Evolutionary conservation across 2,329 filamentous ascomycete genomes (phyloP).

Genomic region (Pezicula radicicola): DNA sequence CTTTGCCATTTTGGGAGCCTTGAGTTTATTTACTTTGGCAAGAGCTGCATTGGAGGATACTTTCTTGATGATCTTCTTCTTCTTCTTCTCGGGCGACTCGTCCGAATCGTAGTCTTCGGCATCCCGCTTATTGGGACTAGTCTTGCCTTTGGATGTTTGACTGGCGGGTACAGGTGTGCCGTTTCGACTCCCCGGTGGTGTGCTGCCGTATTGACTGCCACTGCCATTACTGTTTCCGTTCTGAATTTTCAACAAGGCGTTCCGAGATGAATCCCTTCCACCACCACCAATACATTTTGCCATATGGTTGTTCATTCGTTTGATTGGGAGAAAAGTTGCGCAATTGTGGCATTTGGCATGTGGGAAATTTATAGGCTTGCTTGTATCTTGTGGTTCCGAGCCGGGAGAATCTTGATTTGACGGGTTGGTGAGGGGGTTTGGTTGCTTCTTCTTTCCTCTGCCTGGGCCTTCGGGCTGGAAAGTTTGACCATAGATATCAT

Average conservation of each 20-base stretch:
- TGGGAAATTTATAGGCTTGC: slow-evolving; percentile 62
- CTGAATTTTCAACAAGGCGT: slow-evolving; percentile 61
- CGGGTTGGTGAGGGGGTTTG: slow-evolving; percentile 55
- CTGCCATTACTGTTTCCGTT: slow-evolving; percentile 46
- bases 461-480: slow-evolving; percentile 73
- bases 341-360: slow-evolving; percentile 67
- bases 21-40: slow-evolving; percentile 9
- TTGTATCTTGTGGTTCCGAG: slow-evolving; percentile 40
- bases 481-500: slow-evolving; percentile 80
- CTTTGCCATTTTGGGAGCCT: slow-evolving; percentile 21
- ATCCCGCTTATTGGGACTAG: slow-evolving; percentile 27
- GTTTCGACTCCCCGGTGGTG: slow-evolving; percentile 61
- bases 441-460: slow-evolving; percentile 78
- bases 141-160: slow-evolving; percentile 14
- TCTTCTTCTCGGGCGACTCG: slow-evolving; percentile 25
- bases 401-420: slow-evolving; percentile 41
- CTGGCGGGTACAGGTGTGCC: slow-evolving; percentile 52
- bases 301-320: slow-evolving; percentile 66
- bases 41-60: slow-evolving; percentile 14
- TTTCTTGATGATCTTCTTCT: slow-evolving; percentile 26
- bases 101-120: slow-evolving; percentile 28
- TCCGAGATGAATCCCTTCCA: slow-evolving; percentile 58
- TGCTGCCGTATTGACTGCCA: slow-evolving; percentile 49
- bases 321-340: slow-evolving; percentile 63
- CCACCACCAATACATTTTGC: slow-evolving; percentile 65